Base-by-base conservation (phyloP, 2,329 filamentous ascomycete genomes). In the Colletotrichum sp. region DNA sequence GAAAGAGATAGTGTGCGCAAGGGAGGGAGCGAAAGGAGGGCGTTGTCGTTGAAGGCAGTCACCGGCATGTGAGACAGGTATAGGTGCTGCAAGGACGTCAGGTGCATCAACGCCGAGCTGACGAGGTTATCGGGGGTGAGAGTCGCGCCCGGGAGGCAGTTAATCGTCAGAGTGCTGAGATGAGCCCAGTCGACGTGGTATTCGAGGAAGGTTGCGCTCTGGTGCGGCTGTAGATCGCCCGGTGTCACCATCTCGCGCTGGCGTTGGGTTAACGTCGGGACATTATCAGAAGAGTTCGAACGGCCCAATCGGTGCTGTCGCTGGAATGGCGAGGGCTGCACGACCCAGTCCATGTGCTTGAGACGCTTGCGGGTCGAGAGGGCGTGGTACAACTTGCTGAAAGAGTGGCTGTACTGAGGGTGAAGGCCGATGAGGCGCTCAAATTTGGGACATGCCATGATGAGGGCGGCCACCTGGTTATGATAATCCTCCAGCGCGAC, bases 401-500 rank as follows among this genome's bases (percentile, higher is more conserved):
- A 91, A 2, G 86, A 84, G 80, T 91, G 89, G 69, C 88, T 84
- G 78, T 92, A 91, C 5, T 82, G 80, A 4, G 87, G 85, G 69
- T 89, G 85, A 51, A 89, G 88, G 1, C 91, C 90, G 13, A 86
- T 82, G 8, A 93, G 82, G 64, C 86, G 85, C 81, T 93, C 91
- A 13, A 93, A 83, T 76, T 93, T 92, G 4, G 91, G 91, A 70
- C 91, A 93, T 0, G 90, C 88, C 90, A 92, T 91, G 71, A 93
- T 84, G 29, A 93, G 81, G 7, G 91, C 88, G 0, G 91, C 90
- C 3, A 92, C 85, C 5, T 90, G 80, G 76, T 91, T 87, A 73
- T 90, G 86, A 77, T 93, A 92, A 59, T 87, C 84, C 43, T 87
- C 86, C 21, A 82, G 63, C 13, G 83, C 77, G n/a, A 84, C 79